Evolutionary conservation across 345 rosid species (phyloP).

Genomic region (Eucalyptus urophylla): DNA sequence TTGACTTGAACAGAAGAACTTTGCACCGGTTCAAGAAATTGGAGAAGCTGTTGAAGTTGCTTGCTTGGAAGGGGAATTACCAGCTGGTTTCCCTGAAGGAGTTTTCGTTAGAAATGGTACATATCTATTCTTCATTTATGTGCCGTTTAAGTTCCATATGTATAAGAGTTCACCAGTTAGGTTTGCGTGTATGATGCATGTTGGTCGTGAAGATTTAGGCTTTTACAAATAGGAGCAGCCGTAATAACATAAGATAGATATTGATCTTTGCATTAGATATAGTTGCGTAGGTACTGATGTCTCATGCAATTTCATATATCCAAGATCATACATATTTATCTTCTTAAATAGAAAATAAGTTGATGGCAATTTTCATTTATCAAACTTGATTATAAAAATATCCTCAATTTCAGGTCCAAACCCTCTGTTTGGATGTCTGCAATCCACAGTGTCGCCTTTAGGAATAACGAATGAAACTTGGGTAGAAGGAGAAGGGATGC

Average conservation of each 20-base stretch:
- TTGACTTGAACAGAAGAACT: not conserved
- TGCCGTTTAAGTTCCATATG: not conserved
- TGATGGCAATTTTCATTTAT: not conserved
- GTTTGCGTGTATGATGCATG: not conserved
- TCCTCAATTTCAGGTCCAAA: slow-evolving; percentile 17
- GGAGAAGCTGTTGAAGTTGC: not conserved
- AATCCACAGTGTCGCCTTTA: slow-evolving; percentile 10
- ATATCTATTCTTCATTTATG: not conserved
- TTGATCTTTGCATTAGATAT: not conserved
- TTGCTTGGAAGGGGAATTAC: not conserved
- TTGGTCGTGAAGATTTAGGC: not conserved
- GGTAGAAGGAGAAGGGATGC: slow-evolving; percentile 47
- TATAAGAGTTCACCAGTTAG: not conserved
- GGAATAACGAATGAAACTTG: slow-evolving; percentile 17
- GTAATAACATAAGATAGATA: not conserved
- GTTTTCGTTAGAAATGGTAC: not conserved
- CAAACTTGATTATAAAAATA: not conserved
- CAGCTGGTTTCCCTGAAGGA: not conserved
- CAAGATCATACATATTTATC: not conserved
- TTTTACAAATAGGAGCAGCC: not conserved
- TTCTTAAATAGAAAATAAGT: not conserved
- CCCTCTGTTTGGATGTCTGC: slow-evolving; percentile 23
- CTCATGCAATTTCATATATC: not conserved
- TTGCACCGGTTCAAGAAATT: not conserved
- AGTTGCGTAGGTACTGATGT: not conserved